These are phyloP conservation scores for Arctium lappa DNA, from an alignment of 129 eudicot species.

Conservation along the genomic window DNA sequence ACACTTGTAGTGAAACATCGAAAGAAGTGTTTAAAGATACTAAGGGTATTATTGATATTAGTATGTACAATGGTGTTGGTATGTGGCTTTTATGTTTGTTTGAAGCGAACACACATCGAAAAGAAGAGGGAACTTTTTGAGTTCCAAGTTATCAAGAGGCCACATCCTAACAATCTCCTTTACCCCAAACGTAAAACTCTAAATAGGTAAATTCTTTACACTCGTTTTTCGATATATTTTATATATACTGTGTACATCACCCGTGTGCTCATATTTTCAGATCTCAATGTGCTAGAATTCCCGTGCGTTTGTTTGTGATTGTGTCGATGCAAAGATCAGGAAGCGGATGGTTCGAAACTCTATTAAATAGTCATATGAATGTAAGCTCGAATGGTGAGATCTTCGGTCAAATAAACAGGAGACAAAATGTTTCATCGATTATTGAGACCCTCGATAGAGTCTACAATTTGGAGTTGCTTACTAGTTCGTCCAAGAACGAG, in stretches of 20 bases:
- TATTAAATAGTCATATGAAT: conserved; percentile 79
- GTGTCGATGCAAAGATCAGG: conserved; percentile 94
- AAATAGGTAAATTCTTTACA: conserved; percentile 36
- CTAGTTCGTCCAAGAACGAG: conserved; percentile 88
- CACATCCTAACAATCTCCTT: conserved; percentile 14
- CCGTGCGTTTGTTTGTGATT: conserved; percentile 67
- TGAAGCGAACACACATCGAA: conserved; percentile 28
- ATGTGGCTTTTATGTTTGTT: conserved; percentile 47
- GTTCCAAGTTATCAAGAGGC: conserved; percentile 31
- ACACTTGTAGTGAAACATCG: conserved; percentile 25
- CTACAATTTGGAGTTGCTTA: conserved; percentile 77
- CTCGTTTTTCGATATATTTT: background rate
- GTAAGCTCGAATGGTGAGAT: conserved; percentile 94
- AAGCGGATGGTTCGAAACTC: conserved; percentile 95
- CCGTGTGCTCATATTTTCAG: conserved; percentile 22
- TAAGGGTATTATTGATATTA: conserved; percentile 35
- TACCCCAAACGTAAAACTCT: conserved; percentile 54
- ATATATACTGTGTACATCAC: background rate
- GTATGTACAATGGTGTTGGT: conserved; percentile 40
- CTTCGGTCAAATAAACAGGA: conserved; percentile 60
- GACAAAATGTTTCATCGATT: conserved; percentile 57
- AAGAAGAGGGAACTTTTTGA: conserved; percentile 19
- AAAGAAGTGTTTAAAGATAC: conserved; percentile 24
- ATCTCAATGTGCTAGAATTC: conserved; percentile 67
- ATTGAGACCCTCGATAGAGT: conserved; percentile 68